Evolutionary conservation across 2,329 filamentous ascomycete species (phyloP).

Genomic region (Myriosclerotinia duriaeana): DNA sequence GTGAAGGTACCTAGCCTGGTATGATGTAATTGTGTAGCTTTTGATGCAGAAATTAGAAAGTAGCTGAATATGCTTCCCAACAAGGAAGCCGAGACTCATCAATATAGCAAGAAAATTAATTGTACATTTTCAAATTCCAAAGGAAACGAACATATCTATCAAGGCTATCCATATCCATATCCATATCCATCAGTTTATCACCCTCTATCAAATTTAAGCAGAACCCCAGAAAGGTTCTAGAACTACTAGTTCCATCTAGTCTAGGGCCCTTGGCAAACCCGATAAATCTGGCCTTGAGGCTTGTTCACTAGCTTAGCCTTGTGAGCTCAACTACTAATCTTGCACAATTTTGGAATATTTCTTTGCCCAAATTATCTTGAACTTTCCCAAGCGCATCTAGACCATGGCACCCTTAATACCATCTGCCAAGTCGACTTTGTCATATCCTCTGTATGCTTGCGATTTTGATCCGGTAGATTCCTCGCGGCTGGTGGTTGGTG

Average conservation of each 20-base stretch:
- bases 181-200: not conserved
- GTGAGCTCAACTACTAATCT: conserved; percentile 8
- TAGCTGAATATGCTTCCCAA: too few species aligned
- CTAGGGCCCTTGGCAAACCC: conserved; percentile 17
- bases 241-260: not conserved
- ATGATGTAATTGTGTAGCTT: not conserved
- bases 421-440: conserved; percentile 50
- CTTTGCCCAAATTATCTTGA: not conserved
- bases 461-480: conserved; percentile 84
- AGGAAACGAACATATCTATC: not conserved
- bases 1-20: not conserved
- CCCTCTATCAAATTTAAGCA: not conserved
- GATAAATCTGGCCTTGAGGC: conserved; percentile 15
- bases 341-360: not conserved
- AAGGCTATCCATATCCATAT: not conserved
- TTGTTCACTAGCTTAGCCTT: conserved; percentile 10
- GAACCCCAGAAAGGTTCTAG: conserved; percentile 4
- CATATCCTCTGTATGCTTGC: conserved; percentile 82
- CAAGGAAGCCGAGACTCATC: too few species aligned
- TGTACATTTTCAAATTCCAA: too few species aligned
- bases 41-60: not conserved
- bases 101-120: too few species aligned
- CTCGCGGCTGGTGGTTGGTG: conserved; percentile 74
- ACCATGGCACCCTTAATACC: conserved; percentile 39
- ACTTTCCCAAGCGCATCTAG: not conserved